Evolutionary conservation across 208 protist species (phyloP).

Genomic region (Trypanosoma rangeli): DNA sequence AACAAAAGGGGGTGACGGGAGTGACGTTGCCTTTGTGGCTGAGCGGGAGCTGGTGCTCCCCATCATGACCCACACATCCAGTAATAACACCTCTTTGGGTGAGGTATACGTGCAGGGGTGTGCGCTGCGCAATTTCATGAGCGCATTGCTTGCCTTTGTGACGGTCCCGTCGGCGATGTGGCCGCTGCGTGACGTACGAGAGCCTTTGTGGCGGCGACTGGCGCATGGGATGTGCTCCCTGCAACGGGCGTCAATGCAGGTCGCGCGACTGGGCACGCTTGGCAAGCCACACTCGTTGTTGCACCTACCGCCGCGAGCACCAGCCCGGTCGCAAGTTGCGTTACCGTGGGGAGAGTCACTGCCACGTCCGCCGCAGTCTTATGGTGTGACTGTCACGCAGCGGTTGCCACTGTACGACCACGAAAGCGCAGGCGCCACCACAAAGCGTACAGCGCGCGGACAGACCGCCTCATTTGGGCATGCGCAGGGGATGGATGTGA

Average conservation of each 20-base stretch:
- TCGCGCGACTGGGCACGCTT: neutral
- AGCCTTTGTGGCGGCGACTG: constrained; percentile 15
- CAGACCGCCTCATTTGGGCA: neutral
- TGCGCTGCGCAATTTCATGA: constrained; percentile 16
- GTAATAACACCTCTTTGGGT: neutral
- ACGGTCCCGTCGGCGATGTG: constrained; percentile 17
- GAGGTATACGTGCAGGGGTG: neutral
- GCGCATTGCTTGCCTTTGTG: constrained; percentile 19
- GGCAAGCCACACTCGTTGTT: neutral
- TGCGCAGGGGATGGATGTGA: neutral
- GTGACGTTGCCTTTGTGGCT: constrained; percentile 13
- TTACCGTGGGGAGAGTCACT: neutral
- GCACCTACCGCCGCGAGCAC: constrained; percentile 14
- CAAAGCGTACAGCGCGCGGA: constrained; percentile 1
- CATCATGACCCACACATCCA: neutral
- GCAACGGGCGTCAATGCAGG: neutral
- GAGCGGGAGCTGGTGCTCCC: constrained; percentile 27
- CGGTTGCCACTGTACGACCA: neutral
- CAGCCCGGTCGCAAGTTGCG: neutral
- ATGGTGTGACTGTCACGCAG: neutral
- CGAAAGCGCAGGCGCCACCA: neutral
- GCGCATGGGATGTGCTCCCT: constrained; percentile 10
- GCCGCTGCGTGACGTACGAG: neutral
- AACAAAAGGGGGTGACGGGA: neutral
- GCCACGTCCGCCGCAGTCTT: neutral